Evolutionary conservation across 768 basidiomycete genomes (phyloP), one percentile per base, ranked within the genome.

Genomic region (Lepiota brunneoincarnata): DNA sequence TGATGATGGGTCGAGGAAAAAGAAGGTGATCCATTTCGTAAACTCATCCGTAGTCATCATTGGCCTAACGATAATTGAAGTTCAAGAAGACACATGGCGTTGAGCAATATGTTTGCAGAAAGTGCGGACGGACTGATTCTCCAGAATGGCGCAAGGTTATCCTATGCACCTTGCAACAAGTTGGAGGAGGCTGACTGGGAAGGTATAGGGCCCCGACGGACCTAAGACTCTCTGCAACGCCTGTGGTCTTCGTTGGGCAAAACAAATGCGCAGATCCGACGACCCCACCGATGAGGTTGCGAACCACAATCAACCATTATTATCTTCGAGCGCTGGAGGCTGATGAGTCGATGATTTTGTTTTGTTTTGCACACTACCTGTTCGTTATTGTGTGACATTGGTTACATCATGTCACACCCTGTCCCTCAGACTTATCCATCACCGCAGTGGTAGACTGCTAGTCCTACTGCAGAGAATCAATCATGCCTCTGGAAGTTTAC

Each of bases 211-310:
- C 10, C 96, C 96, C 1, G 78, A 83, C 51, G 96, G 96, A 34
- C 93, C 96, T 1, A 99, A 98, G 73, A 97, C 96, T n/a, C 72
- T 98, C 4, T 98, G 96, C 75, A 97, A 98, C 69, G 94, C 94
- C 2, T 97, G 96, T 60, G 95, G 95, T 21, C 72, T 98, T 37
- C 80, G 94, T 50, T 96, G 93, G 91, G 94, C 94, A 24, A 96
- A 97, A 57, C 75, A 76, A 59, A 70, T 71, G 61, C 69, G 75
- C 28, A 76, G 70, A 59, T 61, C 54, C 11, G 75, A 77, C 45
- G 74, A 77, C 37, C 58, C 69, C 9, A 46, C 51, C 6, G 66
- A 67, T 31, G 61, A 56, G 6, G 44, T 9, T 24, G 34, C 47
- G 2, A 49, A 17, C 14, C 36, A 44, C 1, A 50, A 20, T 48